Percentiles rank a stretch among this genome's conserved stretches.
Evolutionary conservation across 208 protist genomes (phyloP).

Genomic region (Acanthamoeba divionensis): DNA sequence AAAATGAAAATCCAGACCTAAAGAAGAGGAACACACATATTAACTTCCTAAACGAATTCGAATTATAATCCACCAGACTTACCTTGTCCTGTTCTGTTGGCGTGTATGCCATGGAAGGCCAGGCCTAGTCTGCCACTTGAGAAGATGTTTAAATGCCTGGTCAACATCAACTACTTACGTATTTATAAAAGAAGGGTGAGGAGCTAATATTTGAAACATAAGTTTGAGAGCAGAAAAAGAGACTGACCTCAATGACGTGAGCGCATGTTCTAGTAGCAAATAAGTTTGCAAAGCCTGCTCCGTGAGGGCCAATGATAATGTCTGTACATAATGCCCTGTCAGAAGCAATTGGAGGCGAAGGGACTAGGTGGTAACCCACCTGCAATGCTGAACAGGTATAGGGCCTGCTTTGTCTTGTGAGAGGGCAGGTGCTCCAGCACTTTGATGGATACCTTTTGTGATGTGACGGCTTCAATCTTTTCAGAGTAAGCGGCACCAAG

Average conservation of each 20-base stretch:
- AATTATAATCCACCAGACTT: not conserved
- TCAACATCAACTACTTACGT: not conserved
- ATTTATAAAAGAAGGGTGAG: not conserved
- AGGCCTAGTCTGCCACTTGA: not conserved
- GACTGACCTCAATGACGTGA: constrained; percentile 13
- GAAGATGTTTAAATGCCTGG: constrained; percentile 5
- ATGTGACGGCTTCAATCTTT: not conserved
- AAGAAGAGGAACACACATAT: not conserved
- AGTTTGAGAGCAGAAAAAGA: not conserved
- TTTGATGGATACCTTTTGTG: not conserved
- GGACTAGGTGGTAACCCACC: too few species aligned
- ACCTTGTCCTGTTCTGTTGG: not conserved
- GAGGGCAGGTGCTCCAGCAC: not conserved
- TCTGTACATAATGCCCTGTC: not conserved
- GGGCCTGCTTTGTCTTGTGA: not conserved
- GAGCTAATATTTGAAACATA: not conserved
- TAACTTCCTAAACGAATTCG: not conserved
- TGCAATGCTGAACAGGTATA: too few species aligned
- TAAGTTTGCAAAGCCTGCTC: constrained; percentile 5
- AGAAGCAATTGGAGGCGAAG: too few species aligned
- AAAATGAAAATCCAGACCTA: not conserved
- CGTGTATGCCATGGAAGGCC: not conserved
- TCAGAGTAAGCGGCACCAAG: not conserved
- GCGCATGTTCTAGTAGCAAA: not conserved
- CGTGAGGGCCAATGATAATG: constrained; percentile 24